phyloP scores from a whole-genome alignment of 192 early-diverging fungal species.

The Helicostylum pulchrum region DNA sequence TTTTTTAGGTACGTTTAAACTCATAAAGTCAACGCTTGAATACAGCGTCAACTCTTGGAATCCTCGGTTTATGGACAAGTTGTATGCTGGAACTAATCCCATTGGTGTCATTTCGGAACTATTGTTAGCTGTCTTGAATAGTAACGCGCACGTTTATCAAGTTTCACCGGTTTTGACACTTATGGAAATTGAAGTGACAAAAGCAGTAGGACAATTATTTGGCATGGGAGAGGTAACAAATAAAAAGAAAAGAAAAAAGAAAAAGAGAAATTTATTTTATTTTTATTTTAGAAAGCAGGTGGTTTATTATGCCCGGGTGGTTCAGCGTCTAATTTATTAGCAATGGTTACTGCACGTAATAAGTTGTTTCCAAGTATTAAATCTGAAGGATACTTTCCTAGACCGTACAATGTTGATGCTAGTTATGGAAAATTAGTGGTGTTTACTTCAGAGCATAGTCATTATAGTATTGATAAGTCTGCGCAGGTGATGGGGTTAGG shows the following conservation, averaged over 20 bases:
- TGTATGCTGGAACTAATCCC: slow-evolving; percentile 74
- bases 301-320: slow-evolving; percentile 77
- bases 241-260: not conserved
- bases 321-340: slow-evolving; percentile 71
- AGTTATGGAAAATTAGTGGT: slow-evolving; percentile 47
- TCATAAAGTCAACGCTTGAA: slow-evolving; percentile 42
- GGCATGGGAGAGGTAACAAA: slow-evolving; percentile 41
- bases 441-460: slow-evolving; percentile 69
- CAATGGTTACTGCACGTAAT: slow-evolving; percentile 74
- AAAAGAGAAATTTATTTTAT: slow-evolving; percentile 12
- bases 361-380: slow-evolving; percentile 59
- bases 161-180: slow-evolving; percentile 69
- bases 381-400: slow-evolving; percentile 44
- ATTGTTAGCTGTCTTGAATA: slow-evolving; percentile 66
- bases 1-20: slow-evolving; percentile 23
- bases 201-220: slow-evolving; percentile 41
- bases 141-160: slow-evolving; percentile 75
- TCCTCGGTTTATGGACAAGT: slow-evolving; percentile 76
- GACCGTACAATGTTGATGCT: slow-evolving; percentile 19
- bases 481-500: slow-evolving; percentile 71
- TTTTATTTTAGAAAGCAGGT: slow-evolving; percentile 34
- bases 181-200: slow-evolving; percentile 63
- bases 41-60: slow-evolving; percentile 65
- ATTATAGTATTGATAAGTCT: slow-evolving; percentile 76
- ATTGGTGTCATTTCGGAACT: slow-evolving; percentile 73